A percentile compares a stretch with the other conserved stretches of the same genome.
Evolutionary conservation across 2,329 filamentous ascomycete species (phyloP).

Genomic region (Chaetomium sp.): DNA sequence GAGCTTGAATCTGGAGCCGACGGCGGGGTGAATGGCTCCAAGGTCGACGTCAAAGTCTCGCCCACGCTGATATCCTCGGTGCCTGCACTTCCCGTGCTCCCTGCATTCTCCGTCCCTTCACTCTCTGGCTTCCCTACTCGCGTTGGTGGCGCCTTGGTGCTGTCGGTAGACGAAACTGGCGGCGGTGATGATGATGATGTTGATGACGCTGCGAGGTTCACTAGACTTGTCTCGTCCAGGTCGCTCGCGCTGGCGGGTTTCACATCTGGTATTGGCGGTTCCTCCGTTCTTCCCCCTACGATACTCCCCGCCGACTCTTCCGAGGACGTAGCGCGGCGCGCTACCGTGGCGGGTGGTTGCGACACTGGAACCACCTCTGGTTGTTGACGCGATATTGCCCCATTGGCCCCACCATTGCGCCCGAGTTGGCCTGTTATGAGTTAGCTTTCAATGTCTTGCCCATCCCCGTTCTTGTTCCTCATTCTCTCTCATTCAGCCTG

Average conservation of each 20-base stretch:
- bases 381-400: conserved; percentile 5
- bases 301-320: not conserved
- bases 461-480: too few species aligned
- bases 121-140: too few species aligned
- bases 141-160: too few species aligned
- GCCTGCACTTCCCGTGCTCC: too few species aligned
- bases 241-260: not conserved
- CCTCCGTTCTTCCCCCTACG: not conserved
- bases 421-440: conserved; percentile 11
- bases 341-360: conserved; percentile 6
- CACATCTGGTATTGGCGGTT: not conserved
- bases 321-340: not conserved
- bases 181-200: too few species aligned
- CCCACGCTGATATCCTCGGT: too few species aligned
- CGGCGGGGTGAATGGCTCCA: not conserved
- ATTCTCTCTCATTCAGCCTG: too few species aligned
- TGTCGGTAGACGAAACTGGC: too few species aligned
- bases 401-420: conserved; percentile 9
- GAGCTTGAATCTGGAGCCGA: not conserved
- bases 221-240: not conserved
- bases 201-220: not conserved
- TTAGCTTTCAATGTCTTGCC: conserved; percentile 5
- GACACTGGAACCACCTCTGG: not conserved
- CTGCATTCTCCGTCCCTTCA: too few species aligned
- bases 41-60: too few species aligned